These are phyloP conservation scores for Aspergillus hiratsukae DNA, from an alignment of 2,329 filamentous ascomycete genomes.

Conservation along the genomic window DNA sequence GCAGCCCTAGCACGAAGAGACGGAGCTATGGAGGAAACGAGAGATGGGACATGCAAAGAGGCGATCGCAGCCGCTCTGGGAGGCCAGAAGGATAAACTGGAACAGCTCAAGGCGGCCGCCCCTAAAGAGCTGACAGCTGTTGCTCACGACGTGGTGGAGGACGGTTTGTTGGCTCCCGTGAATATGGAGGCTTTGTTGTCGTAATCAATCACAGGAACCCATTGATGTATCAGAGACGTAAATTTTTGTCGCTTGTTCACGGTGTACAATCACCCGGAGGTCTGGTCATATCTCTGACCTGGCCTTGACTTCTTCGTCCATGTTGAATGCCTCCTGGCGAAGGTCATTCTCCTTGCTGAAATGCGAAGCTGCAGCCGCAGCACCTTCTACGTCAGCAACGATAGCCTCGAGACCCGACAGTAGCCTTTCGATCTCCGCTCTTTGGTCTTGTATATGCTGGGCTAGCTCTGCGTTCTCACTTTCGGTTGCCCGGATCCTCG, in stretches of 20 bases:
- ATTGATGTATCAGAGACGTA: neutral
- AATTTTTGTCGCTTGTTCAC: neutral
- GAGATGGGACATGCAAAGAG: constrained; percentile 46
- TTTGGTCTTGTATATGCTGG: constrained; percentile 49
- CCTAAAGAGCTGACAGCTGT: constrained; percentile 40
- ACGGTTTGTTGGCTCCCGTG: constrained; percentile 43
- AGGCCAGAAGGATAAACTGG: constrained; percentile 37
- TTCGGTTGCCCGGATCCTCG: constrained; percentile 48
- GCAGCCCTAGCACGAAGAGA: constrained; percentile 37
- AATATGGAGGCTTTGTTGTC: constrained; percentile 31
- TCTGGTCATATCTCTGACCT: constrained; percentile 22
- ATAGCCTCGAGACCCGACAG: constrained; percentile 53
- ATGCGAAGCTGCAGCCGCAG: constrained; percentile 39
- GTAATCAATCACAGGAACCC: constrained; percentile 12
- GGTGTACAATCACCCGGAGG: neutral
- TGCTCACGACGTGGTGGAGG: constrained; percentile 50
- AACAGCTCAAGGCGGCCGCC: constrained; percentile 30
- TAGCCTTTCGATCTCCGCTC: constrained; percentile 54
- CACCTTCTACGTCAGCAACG: constrained; percentile 54
- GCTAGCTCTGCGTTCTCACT: constrained; percentile 51
- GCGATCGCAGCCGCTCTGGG: constrained; percentile 45
- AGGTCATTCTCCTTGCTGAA: constrained; percentile 36
- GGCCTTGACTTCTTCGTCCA: constrained; percentile 40
- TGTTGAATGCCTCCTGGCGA: constrained; percentile 39
- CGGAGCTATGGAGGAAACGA: constrained; percentile 40